Base-by-base conservation (phyloP, 108 stramenopile genomes). In the Cyclotella baltica region DNA sequence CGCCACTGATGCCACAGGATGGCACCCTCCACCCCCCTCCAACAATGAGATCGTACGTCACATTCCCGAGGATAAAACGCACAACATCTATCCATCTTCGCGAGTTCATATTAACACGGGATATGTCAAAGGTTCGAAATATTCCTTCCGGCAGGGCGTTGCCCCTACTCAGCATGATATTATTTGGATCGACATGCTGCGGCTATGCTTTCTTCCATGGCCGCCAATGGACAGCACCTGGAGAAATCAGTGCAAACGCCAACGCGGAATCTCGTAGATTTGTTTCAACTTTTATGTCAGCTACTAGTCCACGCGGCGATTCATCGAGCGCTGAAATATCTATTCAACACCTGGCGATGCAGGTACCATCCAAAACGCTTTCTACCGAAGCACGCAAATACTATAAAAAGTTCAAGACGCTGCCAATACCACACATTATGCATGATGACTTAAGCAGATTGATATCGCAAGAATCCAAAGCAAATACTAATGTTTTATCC, bases 341-440 rank as follows among this genome's bases (percentile, higher is more conserved):
- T 11, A 43, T 11, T 43, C 47, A n/a, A 48, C 6, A 2, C 2
- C 47, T n/a, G 47, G 2, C 47, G 2, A 16, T n/a, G 25, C 40
- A 43, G 40, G 40, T 43, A 13, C 25, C 55, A 55, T 2, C 22
- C 23, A 66, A 79, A 37, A 65, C 65, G 6, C 74, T 58, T 46
- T 69, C 67, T 51, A 89, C 88, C 13, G 28, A 62, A 19, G 88
- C 86, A 53, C 86, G 87, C 68, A 18, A 52, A 31, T 85, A 86
- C 67, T 89, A 58, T 79, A 19, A 64, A 74, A 70, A 85, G 30
- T 71, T 83, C 63, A 38, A 77, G 6, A 73, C 46, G 52, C 65
- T 90, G 19, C 87, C 89, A 51, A 40, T 40, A 13, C 89, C 89
- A 15, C 25, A 5, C 13, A 47, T 75, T 30, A 30, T 68, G 30